phyloP scores from a whole-genome alignment of 495 filamentous ascomycete genomes.

The Xylaria castorea region DNA sequence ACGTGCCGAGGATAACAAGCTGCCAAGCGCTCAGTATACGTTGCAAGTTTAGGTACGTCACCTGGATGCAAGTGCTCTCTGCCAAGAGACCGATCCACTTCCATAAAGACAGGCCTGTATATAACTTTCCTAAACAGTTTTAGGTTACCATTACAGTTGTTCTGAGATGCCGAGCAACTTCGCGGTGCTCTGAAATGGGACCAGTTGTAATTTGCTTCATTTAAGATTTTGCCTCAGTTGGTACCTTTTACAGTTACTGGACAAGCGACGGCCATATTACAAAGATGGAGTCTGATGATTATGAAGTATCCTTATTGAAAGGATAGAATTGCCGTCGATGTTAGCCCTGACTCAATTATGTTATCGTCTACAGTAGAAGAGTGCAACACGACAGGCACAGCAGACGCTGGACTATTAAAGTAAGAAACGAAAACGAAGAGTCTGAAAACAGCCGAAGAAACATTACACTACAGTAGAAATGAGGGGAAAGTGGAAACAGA shows the following conservation, averaged over 20 bases:
- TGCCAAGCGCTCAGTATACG: neutral
- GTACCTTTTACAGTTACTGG: neutral
- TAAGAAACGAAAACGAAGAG: neutral
- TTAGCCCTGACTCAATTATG: neutral
- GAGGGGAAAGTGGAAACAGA: slow-evolving; percentile 18
- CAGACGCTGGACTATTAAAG: neutral
- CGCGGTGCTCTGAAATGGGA: neutral
- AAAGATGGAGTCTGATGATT: neutral
- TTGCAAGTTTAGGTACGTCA: neutral
- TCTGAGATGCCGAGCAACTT: neutral
- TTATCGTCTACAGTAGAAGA: no score
- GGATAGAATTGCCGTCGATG: neutral
- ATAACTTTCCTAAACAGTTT: neutral
- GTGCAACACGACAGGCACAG: neutral
- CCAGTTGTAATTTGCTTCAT: slow-evolving; percentile 3
- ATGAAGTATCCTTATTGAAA: neutral
- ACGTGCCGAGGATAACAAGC: neutral
- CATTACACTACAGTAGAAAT: neutral
- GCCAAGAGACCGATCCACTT: neutral
- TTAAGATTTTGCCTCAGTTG: neutral
- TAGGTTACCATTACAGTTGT: slow-evolving; percentile 2
- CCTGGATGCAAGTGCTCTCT: neutral
- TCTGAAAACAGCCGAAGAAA: neutral
- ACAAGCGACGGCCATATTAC: neutral
- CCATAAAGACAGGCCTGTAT: neutral